A percentile compares a stretch with the other conserved stretches of the same genome.
phyloP scores from a whole-genome alignment of 2,329 filamentous ascomycete genomes.

The Penicillium sp. region DNA sequence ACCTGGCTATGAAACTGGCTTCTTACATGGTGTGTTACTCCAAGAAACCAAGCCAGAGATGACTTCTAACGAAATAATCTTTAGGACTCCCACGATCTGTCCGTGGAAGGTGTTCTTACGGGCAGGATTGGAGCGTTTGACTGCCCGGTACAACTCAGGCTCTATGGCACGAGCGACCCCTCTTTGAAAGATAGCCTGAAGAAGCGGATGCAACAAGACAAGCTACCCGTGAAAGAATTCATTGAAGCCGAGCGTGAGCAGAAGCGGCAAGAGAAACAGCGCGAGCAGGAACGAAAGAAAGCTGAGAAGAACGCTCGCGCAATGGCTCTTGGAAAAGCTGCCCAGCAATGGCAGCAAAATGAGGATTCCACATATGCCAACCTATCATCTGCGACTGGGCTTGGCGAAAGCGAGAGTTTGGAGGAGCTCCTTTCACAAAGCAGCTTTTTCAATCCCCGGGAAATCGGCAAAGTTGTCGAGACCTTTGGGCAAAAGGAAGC shows the following conservation, averaged over 20 bases:
- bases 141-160: constrained; percentile 68
- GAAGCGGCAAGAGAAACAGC: constrained; percentile 48
- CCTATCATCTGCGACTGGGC: constrained; percentile 35
- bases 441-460: constrained; percentile 67
- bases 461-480: constrained; percentile 66
- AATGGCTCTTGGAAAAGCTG: constrained; percentile 29
- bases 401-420: constrained; percentile 48
- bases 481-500: constrained; percentile 72
- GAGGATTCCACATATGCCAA: constrained; percentile 38
- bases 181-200: constrained; percentile 58
- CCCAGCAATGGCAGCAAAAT: constrained; percentile 28
- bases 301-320: constrained; percentile 37
- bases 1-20: constrained; percentile 69
- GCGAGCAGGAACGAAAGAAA: constrained; percentile 51
- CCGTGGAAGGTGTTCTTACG: constrained; percentile 69
- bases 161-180: constrained; percentile 69
- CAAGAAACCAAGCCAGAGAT: not conserved
- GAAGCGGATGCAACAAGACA: constrained; percentile 63
- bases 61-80: not conserved
- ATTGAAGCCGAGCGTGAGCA: constrained; percentile 59
- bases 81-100: constrained; percentile 59
- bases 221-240: constrained; percentile 58
- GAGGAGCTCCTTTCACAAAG: constrained; percentile 68
- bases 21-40: constrained; percentile 63
- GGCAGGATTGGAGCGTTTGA: constrained; percentile 69